Evolutionary conservation across 73 alveolate species (phyloP).

Genomic region (Breviolum minutum): DNA sequence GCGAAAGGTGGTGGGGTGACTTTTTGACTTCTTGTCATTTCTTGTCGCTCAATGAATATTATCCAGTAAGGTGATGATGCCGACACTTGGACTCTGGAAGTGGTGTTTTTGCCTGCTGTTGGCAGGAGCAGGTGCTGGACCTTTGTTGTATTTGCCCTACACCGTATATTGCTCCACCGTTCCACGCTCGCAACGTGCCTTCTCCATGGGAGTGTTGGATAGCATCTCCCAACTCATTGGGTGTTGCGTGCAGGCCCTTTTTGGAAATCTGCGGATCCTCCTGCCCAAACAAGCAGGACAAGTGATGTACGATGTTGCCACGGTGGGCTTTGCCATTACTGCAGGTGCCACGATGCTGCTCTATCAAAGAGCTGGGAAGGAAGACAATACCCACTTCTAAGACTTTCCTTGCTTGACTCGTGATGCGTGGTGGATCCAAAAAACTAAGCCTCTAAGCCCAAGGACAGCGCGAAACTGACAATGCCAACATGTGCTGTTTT

Average conservation of each 20-base stretch:
- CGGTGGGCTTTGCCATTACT: conserved; percentile 22
- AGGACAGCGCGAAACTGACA: too few relatives aligned
- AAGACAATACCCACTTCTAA: background rate
- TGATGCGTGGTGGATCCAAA: background rate
- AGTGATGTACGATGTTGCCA: conserved; percentile 1
- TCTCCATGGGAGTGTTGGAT: conserved; percentile 41
- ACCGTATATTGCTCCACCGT: conserved; percentile 58
- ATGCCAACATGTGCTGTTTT: too few relatives aligned
- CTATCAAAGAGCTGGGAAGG: background rate
- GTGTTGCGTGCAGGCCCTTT: conserved; percentile 13
- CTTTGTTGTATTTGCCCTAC: conserved; percentile 43
- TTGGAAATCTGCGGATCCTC: conserved; percentile 42
- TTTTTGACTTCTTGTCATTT: background rate
- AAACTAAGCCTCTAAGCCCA: background rate
- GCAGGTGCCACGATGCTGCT: conserved; percentile 16
- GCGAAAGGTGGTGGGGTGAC: too few relatives aligned
- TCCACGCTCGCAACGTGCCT: conserved; percentile 52
- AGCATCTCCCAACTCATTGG: conserved; percentile 49
- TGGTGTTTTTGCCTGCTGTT: background rate
- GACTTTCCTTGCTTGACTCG: background rate
- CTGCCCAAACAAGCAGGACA: conserved; percentile 30
- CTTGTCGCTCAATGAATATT: too few relatives aligned
- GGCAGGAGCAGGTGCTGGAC: conserved; percentile 59
- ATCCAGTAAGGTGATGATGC: conserved; percentile 24
- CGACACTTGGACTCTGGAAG: background rate